These are phyloP conservation scores for Saturnispora ahearnii DNA, from an alignment of 805 yeast species.

Conservation along the genomic window DNA sequence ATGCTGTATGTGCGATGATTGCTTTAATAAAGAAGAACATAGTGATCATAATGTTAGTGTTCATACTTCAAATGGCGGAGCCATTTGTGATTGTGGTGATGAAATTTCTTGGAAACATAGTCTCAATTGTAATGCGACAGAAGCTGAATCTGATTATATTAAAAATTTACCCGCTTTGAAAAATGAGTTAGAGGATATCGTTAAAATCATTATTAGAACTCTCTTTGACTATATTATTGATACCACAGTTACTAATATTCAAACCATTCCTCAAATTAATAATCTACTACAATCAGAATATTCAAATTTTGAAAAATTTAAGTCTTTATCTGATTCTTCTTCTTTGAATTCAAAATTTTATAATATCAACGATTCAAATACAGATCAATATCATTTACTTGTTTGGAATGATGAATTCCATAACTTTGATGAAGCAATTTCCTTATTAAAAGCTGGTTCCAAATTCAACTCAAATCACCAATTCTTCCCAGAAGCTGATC, in stretches of 20 bases:
- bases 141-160: constrained; percentile 7
- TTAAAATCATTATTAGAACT: constrained; percentile 24
- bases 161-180: constrained; percentile 12
- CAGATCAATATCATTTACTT: constrained; percentile 36
- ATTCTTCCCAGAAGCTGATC: constrained; percentile 7
- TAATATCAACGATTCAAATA: constrained; percentile 29
- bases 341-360: constrained; percentile 28
- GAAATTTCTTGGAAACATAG: constrained; percentile 48
- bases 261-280: constrained; percentile 15
- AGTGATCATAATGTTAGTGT: constrained; percentile 52
- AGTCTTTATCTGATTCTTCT: constrained; percentile 13
- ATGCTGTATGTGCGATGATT: constrained; percentile 65
- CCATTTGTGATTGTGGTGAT: constrained; percentile 72
- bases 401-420: constrained; percentile 81
- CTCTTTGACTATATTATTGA: constrained; percentile 35
- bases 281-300: constrained; percentile 4
- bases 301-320: not conserved
- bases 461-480: not conserved
- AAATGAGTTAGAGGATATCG: constrained; percentile 13
- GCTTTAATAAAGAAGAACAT: constrained; percentile 67
- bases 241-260: constrained; percentile 29
- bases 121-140: constrained; percentile 39
- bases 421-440: constrained; percentile 32
- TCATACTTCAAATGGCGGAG: constrained; percentile 42
- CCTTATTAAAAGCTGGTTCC: constrained; percentile 13